These are phyloP conservation scores for Ochetophila trinervis DNA, from an alignment of 306 rosid genomes.

Conservation along the genomic window DNA sequence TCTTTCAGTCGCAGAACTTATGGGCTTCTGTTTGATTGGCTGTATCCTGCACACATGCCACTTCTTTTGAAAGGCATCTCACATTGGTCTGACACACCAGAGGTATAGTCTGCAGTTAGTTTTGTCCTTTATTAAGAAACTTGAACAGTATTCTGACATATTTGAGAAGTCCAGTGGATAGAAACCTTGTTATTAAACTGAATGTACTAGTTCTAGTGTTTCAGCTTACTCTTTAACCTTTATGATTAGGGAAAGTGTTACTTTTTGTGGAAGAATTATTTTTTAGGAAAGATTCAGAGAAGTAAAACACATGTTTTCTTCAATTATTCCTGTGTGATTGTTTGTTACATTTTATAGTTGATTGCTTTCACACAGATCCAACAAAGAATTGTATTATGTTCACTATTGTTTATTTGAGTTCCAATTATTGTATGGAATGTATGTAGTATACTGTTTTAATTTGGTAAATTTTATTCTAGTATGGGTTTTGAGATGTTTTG, in stretches of 20 bases:
- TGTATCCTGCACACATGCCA: slow-evolving; percentile 90
- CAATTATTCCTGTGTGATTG: neutral
- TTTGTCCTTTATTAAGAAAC: slow-evolving; percentile 4
- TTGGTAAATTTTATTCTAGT: too few relatives aligned
- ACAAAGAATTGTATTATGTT: too few relatives aligned
- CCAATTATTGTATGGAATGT: too few relatives aligned
- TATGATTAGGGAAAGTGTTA: neutral
- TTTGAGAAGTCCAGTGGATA: neutral
- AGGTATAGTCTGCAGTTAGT: slow-evolving; percentile 48
- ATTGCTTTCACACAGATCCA: neutral
- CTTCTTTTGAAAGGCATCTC: slow-evolving; percentile 86
- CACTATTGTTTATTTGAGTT: too few relatives aligned
- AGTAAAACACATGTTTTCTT: too few relatives aligned
- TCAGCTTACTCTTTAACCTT: neutral
- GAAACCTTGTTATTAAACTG: neutral
- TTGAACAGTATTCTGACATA: neutral
- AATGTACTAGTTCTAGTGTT: neutral
- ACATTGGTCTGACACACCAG: slow-evolving; percentile 94
- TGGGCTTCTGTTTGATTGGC: slow-evolving; percentile 96
- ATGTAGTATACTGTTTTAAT: too few relatives aligned
- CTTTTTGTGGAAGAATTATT: neutral
- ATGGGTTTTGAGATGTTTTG: too few relatives aligned
- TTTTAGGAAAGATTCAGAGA: neutral
- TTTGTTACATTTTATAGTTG: neutral
- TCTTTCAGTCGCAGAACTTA: slow-evolving; percentile 83